Evolutionary conservation across 495 filamentous ascomycete species (phyloP), one percentile per base, ranked within the genome.

Genomic region (Staphylotrichum longicolle): DNA sequence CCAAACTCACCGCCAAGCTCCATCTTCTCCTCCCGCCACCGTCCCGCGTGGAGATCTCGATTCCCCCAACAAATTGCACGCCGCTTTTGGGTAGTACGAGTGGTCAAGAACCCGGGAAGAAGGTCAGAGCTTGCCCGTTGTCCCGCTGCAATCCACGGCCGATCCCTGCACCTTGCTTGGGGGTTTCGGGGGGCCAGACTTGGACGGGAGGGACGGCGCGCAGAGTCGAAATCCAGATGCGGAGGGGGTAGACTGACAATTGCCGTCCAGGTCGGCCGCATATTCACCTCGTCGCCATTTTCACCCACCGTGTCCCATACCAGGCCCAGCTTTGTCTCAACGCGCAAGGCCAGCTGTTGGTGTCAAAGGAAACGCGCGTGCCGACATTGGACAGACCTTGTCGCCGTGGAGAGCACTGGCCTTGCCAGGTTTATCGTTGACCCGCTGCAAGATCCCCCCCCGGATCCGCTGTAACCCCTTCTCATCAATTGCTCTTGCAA

Each of bases 191-290:
- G 4, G 7, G 56, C 58, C n/a, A 61, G 39, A 48, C 20, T 27
- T 42, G 58, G 14, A 48, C 49, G 50, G 47, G 57, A 40, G 50
- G 42, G 40, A 54, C 57, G 54, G 54, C 54, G 54, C 14, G 42
- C 33, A 49, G 46, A 41, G 42, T 12, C 44, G 14, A 15, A 37
- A 15, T 14, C 39, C 20, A 6, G 12, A 60, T 44, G 48, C 14
- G 39, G 39, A 48, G 57, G 44, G 44, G 44, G 7, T 2, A 55
- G 3, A 45, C 53, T 55, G 40, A 55, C 37, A 40, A 40, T 4
- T 53, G 52, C 34, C 37, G 4, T 27, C 14, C n/a, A 11, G 9
- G 30, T 50, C n/a, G 42, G 11, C 10, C 11, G 9, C 42, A 14
- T 15, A 12, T 51, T 51, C 48, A 51, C 30, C 32, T 33, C 12